These are phyloP conservation scores for Boletellus sp. DNA, from an alignment of 768 basidiomycete genomes.

Conservation along the genomic window DNA sequence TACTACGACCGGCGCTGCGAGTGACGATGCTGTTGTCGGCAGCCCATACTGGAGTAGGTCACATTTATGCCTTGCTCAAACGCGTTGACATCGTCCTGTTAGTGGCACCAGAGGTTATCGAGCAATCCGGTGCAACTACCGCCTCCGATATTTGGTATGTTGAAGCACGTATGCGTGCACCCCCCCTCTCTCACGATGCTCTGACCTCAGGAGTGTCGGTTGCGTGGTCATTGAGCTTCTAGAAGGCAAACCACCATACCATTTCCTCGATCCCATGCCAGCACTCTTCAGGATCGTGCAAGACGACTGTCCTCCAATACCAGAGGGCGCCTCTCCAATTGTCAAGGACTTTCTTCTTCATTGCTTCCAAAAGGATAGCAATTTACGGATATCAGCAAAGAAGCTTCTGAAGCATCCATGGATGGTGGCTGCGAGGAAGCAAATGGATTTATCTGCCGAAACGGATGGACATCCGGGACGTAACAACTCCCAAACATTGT, in stretches of 20 bases:
- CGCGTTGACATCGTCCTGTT: slow-evolving; percentile 6
- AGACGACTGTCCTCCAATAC: slow-evolving; percentile 95
- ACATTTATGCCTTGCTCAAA: slow-evolving; percentile 1
- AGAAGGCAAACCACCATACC: slow-evolving; percentile 91
- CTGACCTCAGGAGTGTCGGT: slow-evolving; percentile 66
- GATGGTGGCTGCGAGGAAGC: slow-evolving; percentile 85
- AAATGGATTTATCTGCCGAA: slow-evolving; percentile 44
- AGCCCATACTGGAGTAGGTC: slow-evolving; percentile 96
- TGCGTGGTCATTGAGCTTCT: slow-evolving; percentile 95
- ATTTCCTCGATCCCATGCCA: slow-evolving; percentile 96
- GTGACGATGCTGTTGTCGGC: slow-evolving; percentile 91
- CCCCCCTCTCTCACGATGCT: neutral
- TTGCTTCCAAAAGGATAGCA: slow-evolving; percentile 97
- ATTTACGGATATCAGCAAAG: slow-evolving; percentile 89
- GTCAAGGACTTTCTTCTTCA: slow-evolving; percentile 96
- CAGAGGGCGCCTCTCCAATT: slow-evolving; percentile 90
- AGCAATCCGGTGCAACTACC: slow-evolving; percentile 95
- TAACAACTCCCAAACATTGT: slow-evolving; percentile 36
- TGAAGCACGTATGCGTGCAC: neutral
- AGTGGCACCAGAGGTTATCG: slow-evolving; percentile 99
- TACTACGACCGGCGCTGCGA: slow-evolving; percentile 67
- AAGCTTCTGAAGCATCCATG: slow-evolving; percentile 92
- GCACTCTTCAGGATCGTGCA: slow-evolving; percentile 98
- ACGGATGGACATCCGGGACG: slow-evolving; percentile 30
- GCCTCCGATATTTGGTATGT: slow-evolving; percentile 92